Evolutionary conservation across 306 rosid genomes (phyloP).

Genomic region (Cyamopsis tetragonoloba): DNA sequence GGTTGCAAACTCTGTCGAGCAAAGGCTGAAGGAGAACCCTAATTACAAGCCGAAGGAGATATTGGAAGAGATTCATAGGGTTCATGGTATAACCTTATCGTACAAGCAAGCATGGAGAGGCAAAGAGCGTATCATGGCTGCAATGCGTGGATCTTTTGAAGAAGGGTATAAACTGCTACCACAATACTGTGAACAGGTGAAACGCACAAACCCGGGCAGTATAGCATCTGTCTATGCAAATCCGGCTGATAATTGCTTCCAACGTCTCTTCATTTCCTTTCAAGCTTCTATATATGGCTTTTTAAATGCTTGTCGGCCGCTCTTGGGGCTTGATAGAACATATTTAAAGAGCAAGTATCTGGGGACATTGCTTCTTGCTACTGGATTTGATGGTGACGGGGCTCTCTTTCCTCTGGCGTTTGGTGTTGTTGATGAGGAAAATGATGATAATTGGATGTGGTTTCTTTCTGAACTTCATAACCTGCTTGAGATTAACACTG

Average conservation of each 20-base stretch:
- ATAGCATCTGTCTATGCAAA: constrained; percentile 71
- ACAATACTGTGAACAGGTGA: constrained; percentile 79
- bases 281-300: constrained; percentile 83
- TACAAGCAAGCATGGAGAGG: constrained; percentile 93
- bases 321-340: constrained; percentile 73
- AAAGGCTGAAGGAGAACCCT: constrained; percentile 73
- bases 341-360: constrained; percentile 73
- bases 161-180: constrained; percentile 83
- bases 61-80: constrained; percentile 78
- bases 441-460: constrained; percentile 88
- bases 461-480: constrained; percentile 73
- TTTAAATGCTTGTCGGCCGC: constrained; percentile 77
- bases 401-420: constrained; percentile 76
- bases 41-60: constrained; percentile 83
- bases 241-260: constrained; percentile 58
- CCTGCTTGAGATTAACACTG: constrained; percentile 73
- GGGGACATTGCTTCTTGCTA: constrained; percentile 71
- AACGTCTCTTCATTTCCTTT: constrained; percentile 72
- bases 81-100: constrained; percentile 78
- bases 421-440: constrained; percentile 82
- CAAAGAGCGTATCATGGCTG: constrained; percentile 88
- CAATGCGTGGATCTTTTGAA: constrained; percentile 84
- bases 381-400: constrained; percentile 80
- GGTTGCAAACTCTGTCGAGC: constrained; percentile 82
- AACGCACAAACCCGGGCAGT: constrained; percentile 72